Evolutionary conservation across 1,139 yeast genomes (phyloP), one percentile per base, ranked within the genome.

Genomic region (Kodamaea derodonti): DNA sequence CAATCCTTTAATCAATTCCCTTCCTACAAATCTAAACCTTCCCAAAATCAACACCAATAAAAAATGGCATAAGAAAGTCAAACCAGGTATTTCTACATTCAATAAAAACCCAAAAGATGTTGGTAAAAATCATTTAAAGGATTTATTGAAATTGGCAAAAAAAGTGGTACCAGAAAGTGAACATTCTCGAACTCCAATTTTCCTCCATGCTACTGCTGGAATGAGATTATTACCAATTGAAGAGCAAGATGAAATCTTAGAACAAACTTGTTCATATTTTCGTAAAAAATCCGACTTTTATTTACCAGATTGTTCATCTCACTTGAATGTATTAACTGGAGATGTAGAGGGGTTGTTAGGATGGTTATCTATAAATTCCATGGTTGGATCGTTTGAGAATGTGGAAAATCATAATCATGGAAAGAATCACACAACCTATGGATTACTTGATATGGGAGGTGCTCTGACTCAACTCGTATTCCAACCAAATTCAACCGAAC

Each of bases 401-500:
- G 79, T 81, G 0, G 54, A 50, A 5, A 37, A 46, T n/a, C 79
- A 75, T 41, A 59, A 65, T 27, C 78, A 73, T 44, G 78, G 78
- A 2, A 67, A 70, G 35, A 63, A 65, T 36, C 80, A 75, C 41
- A 62, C 72, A 17, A 78, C 94, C 0, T 83, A 76, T 47, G 95
- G 95, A 2, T 66, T 85, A 24, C 56, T 86, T 40, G 95, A 85
- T 45, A 81, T 86, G 88, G 95, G 95, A 3, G 95, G 95, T 0
- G 94, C 94, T 0, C 82, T 92, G 2, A 81, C 95, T 1, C 95
- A 86, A 52, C 77, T 86, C 24, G 85, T 87, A 1, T 85, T 84
- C 53, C 84, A 78, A 45, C 94, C 95, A 0, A 75, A 76, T 47
- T 39, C 60, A 14, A 65, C 81, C 0, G 85, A 80, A 42, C 61